Conservation (phyloP, 345 rosid species). For the Gossypium longicalyx region DNA sequence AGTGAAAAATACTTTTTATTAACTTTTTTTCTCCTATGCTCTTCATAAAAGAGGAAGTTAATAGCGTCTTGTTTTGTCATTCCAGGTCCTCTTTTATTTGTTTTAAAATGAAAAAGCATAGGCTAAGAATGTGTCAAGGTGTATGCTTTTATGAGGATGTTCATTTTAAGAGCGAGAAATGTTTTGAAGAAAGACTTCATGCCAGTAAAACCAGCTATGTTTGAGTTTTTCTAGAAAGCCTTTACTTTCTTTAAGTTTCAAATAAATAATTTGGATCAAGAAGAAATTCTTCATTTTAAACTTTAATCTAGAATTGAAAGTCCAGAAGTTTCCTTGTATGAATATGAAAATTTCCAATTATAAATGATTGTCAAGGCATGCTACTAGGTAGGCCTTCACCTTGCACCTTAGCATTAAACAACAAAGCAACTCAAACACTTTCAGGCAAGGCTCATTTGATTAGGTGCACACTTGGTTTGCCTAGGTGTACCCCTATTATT, state of each 20-base stretch:
- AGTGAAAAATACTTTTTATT: not conserved
- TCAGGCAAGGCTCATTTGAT: too few species aligned
- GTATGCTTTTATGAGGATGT: not conserved
- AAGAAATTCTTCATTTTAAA: not conserved
- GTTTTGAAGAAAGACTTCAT: not conserved
- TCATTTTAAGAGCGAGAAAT: not conserved
- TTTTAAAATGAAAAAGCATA: too few species aligned
- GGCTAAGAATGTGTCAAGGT: too few species aligned
- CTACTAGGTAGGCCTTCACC: too few species aligned
- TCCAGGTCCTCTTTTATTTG: too few species aligned
- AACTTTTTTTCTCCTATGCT: not conserved
- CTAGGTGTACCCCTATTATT: too few species aligned
- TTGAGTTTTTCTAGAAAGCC: not conserved
- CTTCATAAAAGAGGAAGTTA: not conserved
- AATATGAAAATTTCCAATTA: not conserved
- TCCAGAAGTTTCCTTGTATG: too few species aligned
- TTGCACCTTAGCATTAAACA: too few species aligned
- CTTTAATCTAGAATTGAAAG: not conserved
- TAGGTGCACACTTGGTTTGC: too few species aligned
- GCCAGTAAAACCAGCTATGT: not conserved
- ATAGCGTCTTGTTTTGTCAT: too few species aligned
- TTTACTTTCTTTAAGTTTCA: not conserved
- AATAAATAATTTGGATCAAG: not conserved
- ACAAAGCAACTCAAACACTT: too few species aligned
- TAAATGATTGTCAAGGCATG: not conserved